Evolutionary conservation across 139 green algal genomes (phyloP), one percentile per base, ranked within the genome.

Genomic region (Volvox reticuliferus): DNA sequence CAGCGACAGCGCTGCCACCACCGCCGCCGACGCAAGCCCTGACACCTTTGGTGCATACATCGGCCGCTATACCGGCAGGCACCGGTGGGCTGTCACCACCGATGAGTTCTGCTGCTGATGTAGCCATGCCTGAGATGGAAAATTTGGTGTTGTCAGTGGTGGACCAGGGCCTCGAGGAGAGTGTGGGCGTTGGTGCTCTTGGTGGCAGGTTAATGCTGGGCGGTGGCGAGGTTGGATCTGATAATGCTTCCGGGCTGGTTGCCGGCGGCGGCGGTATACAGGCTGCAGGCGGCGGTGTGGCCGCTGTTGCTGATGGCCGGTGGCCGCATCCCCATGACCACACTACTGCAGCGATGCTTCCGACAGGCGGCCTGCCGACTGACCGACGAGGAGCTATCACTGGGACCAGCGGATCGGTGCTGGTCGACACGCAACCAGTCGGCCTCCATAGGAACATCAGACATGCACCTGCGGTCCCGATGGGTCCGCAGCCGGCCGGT

Each of bases 151-250:
- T 84, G 20, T 90, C 86, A 5, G 86, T 90, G 50, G 86, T 90
- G n/a, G 86, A 81, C 24, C 86, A 90, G 16, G 86, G 86, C 5
- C n/a, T 90, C 50, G 86, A 90, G 69, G 86, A 90, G 50, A 37
- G 86, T 22, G 86, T 90, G 71, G 86, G 50, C 0, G 86, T 55
- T 3, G 69, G 37, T 18, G 68, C 37, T 44, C 84, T 88, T 16
- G 33, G 36, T 0, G 85, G 71, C n/a, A 36, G 44, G 37, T 71
- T 89, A 44, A 35, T 82, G 37, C 69, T 67, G 62, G 33, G 83
- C 35, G 26, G 36, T 33, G 63, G 65, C 12, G 35, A 20, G 35
- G 19, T 55, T 55, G 44, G 44, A 55, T 55, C 44, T 9, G 44
- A 55, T 55, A 55, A 9, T 9, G 44, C 44, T 9, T 9, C 16